Evolutionary conservation across 2,329 filamentous ascomycete species (phyloP).

Genomic region (Phoma sp.): DNA sequence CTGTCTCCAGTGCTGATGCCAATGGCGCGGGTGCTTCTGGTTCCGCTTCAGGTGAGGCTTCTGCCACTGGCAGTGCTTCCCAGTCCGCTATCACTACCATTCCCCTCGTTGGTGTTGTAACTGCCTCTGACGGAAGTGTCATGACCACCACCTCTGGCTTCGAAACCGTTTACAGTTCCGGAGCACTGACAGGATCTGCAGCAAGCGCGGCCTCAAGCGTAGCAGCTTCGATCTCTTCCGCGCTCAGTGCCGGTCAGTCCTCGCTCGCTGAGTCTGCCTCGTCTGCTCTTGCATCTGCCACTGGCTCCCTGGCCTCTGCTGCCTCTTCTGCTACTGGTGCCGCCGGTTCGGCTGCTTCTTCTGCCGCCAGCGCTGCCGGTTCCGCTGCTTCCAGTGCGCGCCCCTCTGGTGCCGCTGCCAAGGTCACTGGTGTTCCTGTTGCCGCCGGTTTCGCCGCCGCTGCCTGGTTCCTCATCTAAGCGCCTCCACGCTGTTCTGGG

Average conservation of each 20-base stretch:
- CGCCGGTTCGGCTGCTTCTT: constrained; percentile 16
- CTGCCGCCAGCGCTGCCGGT: constrained; percentile 18
- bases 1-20: constrained; percentile 18
- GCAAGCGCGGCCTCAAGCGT: constrained; percentile 23
- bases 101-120: constrained; percentile 28
- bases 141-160: constrained; percentile 33
- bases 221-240: constrained; percentile 19
- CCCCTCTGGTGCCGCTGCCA: constrained; percentile 34
- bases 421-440: constrained; percentile 45
- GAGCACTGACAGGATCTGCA: constrained; percentile 17
- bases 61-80: constrained; percentile 16
- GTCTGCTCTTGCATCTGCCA: constrained; percentile 20
- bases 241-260: constrained; percentile 14
- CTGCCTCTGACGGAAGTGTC: constrained; percentile 28
- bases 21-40: constrained; percentile 5
- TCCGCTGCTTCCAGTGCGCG: constrained; percentile 23
- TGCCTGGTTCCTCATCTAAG: constrained; percentile 48
- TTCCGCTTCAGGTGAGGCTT: constrained; percentile 17
- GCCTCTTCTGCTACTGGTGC: constrained; percentile 21
- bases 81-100: constrained; percentile 24
- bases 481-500: constrained; percentile 22
- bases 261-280: constrained; percentile 16
- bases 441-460: constrained; percentile 46
- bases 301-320: constrained; percentile 15
- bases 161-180: constrained; percentile 26